Evolutionary conservation across 306 rosid species (phyloP).

Genomic region (Cucurbita moschata): DNA sequence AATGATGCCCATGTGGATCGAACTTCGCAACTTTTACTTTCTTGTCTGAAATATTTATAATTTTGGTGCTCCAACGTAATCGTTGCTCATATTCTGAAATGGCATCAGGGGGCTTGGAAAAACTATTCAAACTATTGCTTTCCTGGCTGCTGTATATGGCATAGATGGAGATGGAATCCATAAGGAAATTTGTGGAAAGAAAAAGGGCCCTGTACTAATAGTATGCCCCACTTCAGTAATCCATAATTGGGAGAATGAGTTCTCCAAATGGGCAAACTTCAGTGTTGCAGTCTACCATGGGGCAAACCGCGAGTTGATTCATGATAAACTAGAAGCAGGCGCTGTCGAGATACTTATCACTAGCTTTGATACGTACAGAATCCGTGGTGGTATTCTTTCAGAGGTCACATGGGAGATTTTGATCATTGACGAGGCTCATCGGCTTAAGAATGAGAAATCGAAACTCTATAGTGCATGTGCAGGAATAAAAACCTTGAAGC

Average conservation of each 20-base stretch:
- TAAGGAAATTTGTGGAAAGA: constrained; percentile 18
- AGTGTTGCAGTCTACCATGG: constrained; percentile 75
- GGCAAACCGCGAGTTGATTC: constrained; percentile 56
- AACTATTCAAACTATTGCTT: constrained; percentile 89
- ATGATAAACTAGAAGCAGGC: constrained; percentile 44
- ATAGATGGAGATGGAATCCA: constrained; percentile 37
- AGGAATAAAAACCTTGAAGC: constrained; percentile 58
- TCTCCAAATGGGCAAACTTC: constrained; percentile 81
- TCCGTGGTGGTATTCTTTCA: constrained; percentile 52
- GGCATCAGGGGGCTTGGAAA: constrained; percentile 90
- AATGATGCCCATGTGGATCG: not conserved
- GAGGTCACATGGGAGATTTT: constrained; percentile 58
- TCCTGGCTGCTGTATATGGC: constrained; percentile 71
- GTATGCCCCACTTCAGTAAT: constrained; percentile 80
- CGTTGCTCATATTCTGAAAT: constrained; percentile 5
- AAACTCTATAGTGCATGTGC: constrained; percentile 71
- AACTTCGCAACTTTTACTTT: not conserved
- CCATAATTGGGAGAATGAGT: constrained; percentile 83
- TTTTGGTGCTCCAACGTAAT: constrained; percentile 6
- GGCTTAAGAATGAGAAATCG: constrained; percentile 82
- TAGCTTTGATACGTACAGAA: constrained; percentile 83
- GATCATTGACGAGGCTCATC: constrained; percentile 80
- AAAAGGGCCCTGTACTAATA: constrained; percentile 58
- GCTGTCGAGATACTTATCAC: constrained; percentile 70
- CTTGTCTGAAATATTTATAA: not conserved